Conservation (phyloP, 495 filamentous ascomycete species). For the Cercophora scortea region DNA sequence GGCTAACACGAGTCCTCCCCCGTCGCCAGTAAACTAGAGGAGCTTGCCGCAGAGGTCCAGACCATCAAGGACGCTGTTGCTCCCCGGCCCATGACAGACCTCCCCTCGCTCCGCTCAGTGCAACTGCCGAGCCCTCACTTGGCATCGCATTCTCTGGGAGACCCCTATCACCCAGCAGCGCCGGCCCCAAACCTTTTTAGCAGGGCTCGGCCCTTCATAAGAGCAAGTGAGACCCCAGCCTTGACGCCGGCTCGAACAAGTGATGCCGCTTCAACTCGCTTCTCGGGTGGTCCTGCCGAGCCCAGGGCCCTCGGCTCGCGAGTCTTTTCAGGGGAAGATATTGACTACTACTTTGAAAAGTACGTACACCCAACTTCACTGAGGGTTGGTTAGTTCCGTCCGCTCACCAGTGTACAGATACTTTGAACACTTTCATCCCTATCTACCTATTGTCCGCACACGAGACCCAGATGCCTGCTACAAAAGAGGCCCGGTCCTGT, state of each 20-base stretch:
- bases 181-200: slow-evolving; percentile 6
- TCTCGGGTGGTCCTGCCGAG: slow-evolving; percentile 15
- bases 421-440: slow-evolving; percentile 37
- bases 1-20: not conserved
- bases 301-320: slow-evolving; percentile 35
- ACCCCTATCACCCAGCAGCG: slow-evolving; percentile 5
- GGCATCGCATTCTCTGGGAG: not conserved
- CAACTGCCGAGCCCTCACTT: slow-evolving; percentile 7
- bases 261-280: slow-evolving; percentile 2
- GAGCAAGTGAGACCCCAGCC: slow-evolving; percentile 5
- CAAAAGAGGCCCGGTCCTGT: slow-evolving; percentile 28
- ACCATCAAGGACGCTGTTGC: slow-evolving; percentile 37
- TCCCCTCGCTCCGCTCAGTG: slow-evolving; percentile 2
- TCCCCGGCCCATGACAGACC: slow-evolving; percentile 8
- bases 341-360: slow-evolving; percentile 40
- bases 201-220: slow-evolving; percentile 5
- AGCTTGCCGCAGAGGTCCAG: slow-evolving; percentile 36
- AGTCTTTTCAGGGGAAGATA: slow-evolving; percentile 38
- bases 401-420: slow-evolving; percentile 14
- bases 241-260: slow-evolving; percentile 5
- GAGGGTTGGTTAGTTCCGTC: not conserved
- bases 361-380: slow-evolving; percentile 2
- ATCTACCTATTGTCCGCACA: slow-evolving; percentile 32
- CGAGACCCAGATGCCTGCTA: slow-evolving; percentile 34
- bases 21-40: slow-evolving; percentile 29